Conservation (phyloP, 441 rosid species). For the Pelargonium citronellum region DNA sequence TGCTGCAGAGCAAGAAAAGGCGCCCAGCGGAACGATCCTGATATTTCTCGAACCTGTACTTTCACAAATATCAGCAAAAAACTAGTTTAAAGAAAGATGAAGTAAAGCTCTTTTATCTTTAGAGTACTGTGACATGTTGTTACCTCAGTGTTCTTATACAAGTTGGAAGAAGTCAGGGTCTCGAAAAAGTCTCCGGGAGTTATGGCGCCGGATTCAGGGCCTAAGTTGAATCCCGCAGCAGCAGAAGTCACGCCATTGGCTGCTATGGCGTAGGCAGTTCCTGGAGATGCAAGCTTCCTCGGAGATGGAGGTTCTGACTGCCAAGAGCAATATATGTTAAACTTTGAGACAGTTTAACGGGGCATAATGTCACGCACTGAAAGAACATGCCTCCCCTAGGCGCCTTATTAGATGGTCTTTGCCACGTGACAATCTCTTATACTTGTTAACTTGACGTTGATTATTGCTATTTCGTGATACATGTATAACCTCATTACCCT, state of each 20-base stretch:
- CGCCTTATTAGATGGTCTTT: no score
- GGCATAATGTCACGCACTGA: no score
- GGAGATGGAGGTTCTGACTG: slow-evolving; percentile 97
- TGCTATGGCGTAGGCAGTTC: slow-evolving; percentile 45
- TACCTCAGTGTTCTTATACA: slow-evolving; percentile 74
- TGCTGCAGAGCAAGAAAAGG: slow-evolving; percentile 92
- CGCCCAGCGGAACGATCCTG: slow-evolving; percentile 96
- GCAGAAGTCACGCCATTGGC: slow-evolving; percentile 50
- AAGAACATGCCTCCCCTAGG: no score
- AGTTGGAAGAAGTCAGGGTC: slow-evolving; percentile 70
- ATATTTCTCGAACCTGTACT: slow-evolving; percentile 79
- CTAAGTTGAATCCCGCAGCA: slow-evolving; percentile 36
- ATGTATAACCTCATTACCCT: no score
- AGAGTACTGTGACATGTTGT: no score
- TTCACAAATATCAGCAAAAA: neutral
- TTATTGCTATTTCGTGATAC: no score
- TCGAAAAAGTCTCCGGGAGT: slow-evolving; percentile 87
- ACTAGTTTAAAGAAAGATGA: neutral
- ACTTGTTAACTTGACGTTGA: no score
- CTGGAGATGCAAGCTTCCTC: slow-evolving; percentile 40
- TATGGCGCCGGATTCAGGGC: slow-evolving; percentile 66
- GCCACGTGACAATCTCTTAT: no score
- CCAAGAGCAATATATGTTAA: slow-evolving; percentile 5
- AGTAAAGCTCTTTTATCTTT: no score
- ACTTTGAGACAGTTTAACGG: no score